These are phyloP conservation scores for Capsicum baccatum DNA, from an alignment of 257 asterid species.

Conservation along the genomic window DNA sequence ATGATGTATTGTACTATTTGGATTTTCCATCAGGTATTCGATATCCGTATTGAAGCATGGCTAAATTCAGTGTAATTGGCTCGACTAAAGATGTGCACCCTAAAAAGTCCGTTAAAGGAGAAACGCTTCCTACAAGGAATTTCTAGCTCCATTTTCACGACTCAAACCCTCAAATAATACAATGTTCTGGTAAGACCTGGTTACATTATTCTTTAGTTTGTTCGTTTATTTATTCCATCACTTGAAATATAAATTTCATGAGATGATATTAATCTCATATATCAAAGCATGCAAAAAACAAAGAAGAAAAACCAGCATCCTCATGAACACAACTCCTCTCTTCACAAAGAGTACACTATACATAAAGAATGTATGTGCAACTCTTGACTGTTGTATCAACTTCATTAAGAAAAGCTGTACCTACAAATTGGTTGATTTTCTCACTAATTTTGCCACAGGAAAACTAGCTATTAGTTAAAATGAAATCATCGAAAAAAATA, in stretches of 20 bases:
- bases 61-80: too few species aligned
- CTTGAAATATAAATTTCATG: too few species aligned
- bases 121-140: too few species aligned
- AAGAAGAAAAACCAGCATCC: background rate
- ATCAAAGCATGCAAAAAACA: background rate
- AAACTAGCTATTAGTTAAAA: background rate
- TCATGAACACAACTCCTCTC: background rate
- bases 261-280: too few species aligned
- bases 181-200: too few species aligned
- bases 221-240: too few species aligned
- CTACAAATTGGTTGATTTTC: slow-evolving; percentile 1
- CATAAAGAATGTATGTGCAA: slow-evolving; percentile 16
- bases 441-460: background rate
- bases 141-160: too few species aligned
- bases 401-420: background rate
- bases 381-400: slow-evolving; percentile 19
- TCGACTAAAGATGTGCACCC: too few species aligned
- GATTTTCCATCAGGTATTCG: background rate
- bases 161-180: too few species aligned
- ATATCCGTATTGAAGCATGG: background rate
- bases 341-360: background rate
- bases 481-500: background rate
- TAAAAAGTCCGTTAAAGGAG: too few species aligned
- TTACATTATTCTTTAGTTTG: too few species aligned
- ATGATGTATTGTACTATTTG: background rate